Base-by-base conservation (phyloP, 179 eudicot species). In the Pouteria campechiana region DNA sequence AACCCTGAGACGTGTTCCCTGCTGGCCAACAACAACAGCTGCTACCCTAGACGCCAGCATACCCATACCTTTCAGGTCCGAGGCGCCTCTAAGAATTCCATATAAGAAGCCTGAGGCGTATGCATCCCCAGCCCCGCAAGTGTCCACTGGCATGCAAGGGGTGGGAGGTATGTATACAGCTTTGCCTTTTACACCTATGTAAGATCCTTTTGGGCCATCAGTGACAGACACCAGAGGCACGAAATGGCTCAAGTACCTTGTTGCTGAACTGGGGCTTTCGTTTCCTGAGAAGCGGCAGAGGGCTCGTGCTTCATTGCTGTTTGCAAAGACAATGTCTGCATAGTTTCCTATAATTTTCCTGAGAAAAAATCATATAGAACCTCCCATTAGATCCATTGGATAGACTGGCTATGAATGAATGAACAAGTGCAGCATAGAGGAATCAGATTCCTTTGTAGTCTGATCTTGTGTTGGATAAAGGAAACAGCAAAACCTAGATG, bases 111-210 rank as follows among this genome's bases (percentile, higher is more conserved):
- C 98, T 0, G 95, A 81, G 3, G 98, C 95, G 49, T 86, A 90
- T 3, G 94, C 95, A 51, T 90, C 98, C 18, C 98, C 98, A 0
- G 98, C 98, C 13, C 98, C 98, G 55, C 95, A 86, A 12, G 98
- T 90, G 64, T 90, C 98, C 0, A 90, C 67, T 1, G 98, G 90
- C 13, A 57, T 67, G 38, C 98, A 90, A 0, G 90, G 94, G 7
- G 79, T 69, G 44, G 98, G 98, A 45, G 95, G 95, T 43, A 90
- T 76, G 44, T 74, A 90, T 5, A 82, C 55, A 2, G 87, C 90
- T 69, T 86, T 93, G 40, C 98, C 98, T 58, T 72, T 79, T 19
- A 86, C 78, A 14, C 95, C 98, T 25, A 90, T 69, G 51, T 79
- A 90, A 23, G 98, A 90, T 2, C 98, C 98, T 44, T 63, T 66